Evolutionary conservation across 345 rosid species (phyloP).

Genomic region (Eutrema yunnanense): DNA sequence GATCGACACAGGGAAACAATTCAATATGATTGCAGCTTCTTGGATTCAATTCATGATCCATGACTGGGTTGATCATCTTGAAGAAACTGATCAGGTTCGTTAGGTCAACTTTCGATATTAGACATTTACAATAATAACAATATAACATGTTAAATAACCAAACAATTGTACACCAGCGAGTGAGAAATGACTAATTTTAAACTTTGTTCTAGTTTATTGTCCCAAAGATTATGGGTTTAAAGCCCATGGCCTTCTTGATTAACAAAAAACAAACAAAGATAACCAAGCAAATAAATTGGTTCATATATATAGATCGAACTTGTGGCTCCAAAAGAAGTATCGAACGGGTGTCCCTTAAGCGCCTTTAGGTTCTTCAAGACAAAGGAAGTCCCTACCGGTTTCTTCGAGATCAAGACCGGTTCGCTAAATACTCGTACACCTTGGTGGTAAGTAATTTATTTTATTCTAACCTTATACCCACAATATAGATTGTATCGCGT

Average conservation of each 20-base stretch:
- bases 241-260: no score
- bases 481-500: no score
- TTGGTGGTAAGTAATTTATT: conserved; percentile 37
- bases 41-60: conserved; percentile 74
- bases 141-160: no score
- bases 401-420: conserved; percentile 40
- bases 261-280: no score
- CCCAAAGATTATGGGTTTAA: no score
- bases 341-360: conserved; percentile 40
- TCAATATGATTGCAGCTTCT: conserved; percentile 57
- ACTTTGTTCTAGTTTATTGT: no score
- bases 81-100: conserved; percentile 47
- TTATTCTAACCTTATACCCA: no score
- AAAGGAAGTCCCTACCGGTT: conserved; percentile 46
- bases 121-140: no score
- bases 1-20: conserved; percentile 51
- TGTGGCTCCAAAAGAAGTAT: conserved; percentile 44
- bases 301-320: conserved; percentile 41
- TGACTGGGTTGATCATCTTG: conserved; percentile 66
- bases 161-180: no score
- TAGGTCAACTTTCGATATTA: no score
- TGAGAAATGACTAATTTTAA: no score
- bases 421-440: conserved; percentile 42
- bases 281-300: no score
- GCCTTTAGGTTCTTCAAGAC: conserved; percentile 48